A percentile compares a stretch with the other conserved stretches of the same genome.
These are phyloP conservation scores for Botryotinia calthae DNA, from an alignment of 2,329 filamentous ascomycete species.

Conservation along the genomic window DNA sequence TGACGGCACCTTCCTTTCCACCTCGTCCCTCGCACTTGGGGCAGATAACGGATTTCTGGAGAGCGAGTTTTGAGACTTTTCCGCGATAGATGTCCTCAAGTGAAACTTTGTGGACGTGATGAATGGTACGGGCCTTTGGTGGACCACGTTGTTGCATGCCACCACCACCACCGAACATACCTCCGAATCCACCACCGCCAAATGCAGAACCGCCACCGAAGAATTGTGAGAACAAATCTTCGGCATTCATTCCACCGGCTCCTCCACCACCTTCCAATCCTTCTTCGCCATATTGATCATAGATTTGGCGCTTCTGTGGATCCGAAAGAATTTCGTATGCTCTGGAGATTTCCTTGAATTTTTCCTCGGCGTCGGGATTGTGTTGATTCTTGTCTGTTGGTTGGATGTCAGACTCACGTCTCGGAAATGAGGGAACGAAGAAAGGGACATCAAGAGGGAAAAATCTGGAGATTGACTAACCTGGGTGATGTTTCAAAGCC, in stretches of 20 bases:
- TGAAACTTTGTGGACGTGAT: conserved; percentile 97
- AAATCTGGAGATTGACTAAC: conserved; percentile 48
- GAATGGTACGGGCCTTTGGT: conserved; percentile 87
- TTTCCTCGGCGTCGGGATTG: conserved; percentile 90
- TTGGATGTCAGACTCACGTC: background rate
- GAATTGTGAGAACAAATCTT: conserved; percentile 96
- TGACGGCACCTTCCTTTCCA: conserved; percentile 97
- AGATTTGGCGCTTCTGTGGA: conserved; percentile 82
- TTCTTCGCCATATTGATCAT: conserved; percentile 97
- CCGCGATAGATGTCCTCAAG: conserved; percentile 97
- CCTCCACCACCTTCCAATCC: conserved; percentile 86
- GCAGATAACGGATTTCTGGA: conserved; percentile 98
- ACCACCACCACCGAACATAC: conserved; percentile 64
- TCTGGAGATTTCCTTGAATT: conserved; percentile 96
- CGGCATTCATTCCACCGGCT: conserved; percentile 83
- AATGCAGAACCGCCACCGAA: conserved; percentile 70
- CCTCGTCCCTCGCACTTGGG: conserved; percentile 89
- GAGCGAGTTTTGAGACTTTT: conserved; percentile 94
- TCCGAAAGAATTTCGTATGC: conserved; percentile 96
- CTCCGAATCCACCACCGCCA: conserved; percentile 67
- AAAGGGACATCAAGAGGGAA: conserved; percentile 4
- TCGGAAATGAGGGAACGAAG: conserved; percentile 8
- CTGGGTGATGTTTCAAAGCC: conserved; percentile 81
- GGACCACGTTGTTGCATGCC: conserved; percentile 80
- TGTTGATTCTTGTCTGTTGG: conserved; percentile 86